Evolutionary conservation across 495 filamentous ascomycete species (phyloP).

Genomic region (Penicillium waksmanii): DNA sequence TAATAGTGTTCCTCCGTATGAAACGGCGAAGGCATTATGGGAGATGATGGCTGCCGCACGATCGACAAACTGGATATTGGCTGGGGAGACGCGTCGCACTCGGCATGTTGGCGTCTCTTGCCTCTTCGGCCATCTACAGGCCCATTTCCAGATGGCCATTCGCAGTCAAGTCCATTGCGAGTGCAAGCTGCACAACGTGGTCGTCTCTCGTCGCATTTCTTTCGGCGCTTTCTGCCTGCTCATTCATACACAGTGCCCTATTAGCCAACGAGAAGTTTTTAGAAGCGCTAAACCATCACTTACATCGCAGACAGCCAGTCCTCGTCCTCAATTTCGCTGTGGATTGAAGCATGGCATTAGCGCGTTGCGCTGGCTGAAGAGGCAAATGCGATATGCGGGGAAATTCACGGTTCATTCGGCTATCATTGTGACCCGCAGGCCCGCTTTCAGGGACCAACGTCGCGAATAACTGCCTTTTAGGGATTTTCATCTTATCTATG

Average conservation of each 20-base stretch:
- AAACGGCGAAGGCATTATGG: conserved; percentile 17
- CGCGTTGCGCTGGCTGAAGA: conserved; percentile 2
- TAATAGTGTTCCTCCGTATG: conserved; percentile 15
- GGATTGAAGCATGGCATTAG: conserved; percentile 3
- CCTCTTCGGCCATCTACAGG: conserved; percentile 8
- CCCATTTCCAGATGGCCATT: conserved; percentile 13
- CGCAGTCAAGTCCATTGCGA: conserved; percentile 13
- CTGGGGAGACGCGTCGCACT: background rate
- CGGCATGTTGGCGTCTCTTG: background rate
- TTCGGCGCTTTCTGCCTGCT: conserved; percentile 20
- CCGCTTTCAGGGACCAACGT: background rate
- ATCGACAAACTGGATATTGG: background rate
- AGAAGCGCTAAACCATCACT: background rate
- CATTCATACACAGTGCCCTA: background rate
- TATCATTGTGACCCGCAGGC: background rate
- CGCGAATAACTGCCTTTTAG: background rate
- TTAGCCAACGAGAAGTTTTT: background rate
- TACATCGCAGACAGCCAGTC: conserved; percentile 20
- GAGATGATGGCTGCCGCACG: conserved; percentile 5
- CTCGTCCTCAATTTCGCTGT: conserved; percentile 15
- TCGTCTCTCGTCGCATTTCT: conserved; percentile 23
- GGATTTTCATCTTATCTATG: too few relatives aligned
- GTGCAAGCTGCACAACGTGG: conserved; percentile 17
- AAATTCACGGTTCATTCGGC: background rate
- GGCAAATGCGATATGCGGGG: background rate